A percentile compares a stretch with the other conserved stretches of the same genome.
Evolutionary conservation across 208 protist species (phyloP).

Genomic region (Leishmania lainsoni): DNA sequence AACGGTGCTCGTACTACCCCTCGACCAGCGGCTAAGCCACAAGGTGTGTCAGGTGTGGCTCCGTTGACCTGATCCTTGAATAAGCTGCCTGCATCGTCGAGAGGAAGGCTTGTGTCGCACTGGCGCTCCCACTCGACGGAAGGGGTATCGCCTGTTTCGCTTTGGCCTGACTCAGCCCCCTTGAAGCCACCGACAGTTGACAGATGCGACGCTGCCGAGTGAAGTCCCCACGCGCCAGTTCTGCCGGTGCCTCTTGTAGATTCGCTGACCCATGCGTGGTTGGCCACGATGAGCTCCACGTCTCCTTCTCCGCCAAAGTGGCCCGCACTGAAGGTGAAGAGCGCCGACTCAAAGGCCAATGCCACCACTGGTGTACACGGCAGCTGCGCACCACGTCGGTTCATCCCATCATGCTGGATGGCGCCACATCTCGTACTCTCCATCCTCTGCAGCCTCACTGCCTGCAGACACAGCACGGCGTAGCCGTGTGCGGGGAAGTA

Average conservation of each 20-base stretch:
- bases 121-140: background rate
- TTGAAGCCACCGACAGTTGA: background rate
- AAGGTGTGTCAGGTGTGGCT: background rate
- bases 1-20: background rate
- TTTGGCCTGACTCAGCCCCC: background rate
- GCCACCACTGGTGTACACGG: slow-evolving; percentile 24
- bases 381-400: background rate
- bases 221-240: background rate
- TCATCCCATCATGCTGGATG: background rate
- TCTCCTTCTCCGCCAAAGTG: slow-evolving; percentile 44
- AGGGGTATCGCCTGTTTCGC: background rate
- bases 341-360: slow-evolving; percentile 27
- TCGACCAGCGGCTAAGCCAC: background rate
- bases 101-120: no score
- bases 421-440: slow-evolving; percentile 11
- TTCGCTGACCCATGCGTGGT: slow-evolving; percentile 4
- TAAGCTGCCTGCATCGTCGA: background rate
- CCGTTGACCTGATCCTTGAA: background rate
- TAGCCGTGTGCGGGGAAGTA: slow-evolving; percentile 67
- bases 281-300: slow-evolving; percentile 26
- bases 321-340: slow-evolving; percentile 36
- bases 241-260: background rate
- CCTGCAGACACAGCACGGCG: slow-evolving; percentile 41
- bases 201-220: background rate
- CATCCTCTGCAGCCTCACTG: slow-evolving; percentile 8